Conservation (phyloP, 345 rosid genomes). For the Dipteronia dyeriana region DNA sequence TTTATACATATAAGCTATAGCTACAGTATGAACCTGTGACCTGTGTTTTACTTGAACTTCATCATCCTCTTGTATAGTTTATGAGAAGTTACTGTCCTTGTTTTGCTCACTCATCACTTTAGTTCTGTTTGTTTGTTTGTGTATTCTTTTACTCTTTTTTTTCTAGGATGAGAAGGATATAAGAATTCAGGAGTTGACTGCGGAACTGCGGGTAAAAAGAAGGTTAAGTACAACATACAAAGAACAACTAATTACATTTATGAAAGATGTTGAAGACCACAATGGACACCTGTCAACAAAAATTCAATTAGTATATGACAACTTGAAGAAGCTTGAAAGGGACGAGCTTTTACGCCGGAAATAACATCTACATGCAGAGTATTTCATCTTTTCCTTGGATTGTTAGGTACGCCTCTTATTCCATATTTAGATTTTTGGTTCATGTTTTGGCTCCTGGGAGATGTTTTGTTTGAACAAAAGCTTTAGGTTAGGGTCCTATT, state of each 20-base stretch:
- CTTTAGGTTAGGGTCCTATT: not conserved
- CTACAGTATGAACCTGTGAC: not conserved
- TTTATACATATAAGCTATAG: not conserved
- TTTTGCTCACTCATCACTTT: not conserved
- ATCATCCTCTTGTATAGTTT: not conserved
- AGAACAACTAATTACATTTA: slow-evolving; percentile 33
- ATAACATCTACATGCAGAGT: not conserved
- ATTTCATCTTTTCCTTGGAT: not conserved
- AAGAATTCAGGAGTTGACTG: slow-evolving; percentile 34
- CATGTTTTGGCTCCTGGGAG: not conserved
- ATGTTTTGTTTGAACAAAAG: not conserved
- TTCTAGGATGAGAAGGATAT: slow-evolving; percentile 37
- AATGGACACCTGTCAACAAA: slow-evolving; percentile 26
- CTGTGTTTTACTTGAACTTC: not conserved
- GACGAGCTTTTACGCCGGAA: slow-evolving; percentile 23
- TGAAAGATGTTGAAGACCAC: slow-evolving; percentile 36
- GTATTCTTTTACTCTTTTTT: not conserved
- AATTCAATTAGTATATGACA: slow-evolving; percentile 32
- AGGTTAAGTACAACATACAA: slow-evolving; percentile 29
- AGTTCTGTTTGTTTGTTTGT: not conserved
- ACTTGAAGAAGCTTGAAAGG: slow-evolving; percentile 33
- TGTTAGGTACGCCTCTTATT: not conserved
- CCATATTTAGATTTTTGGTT: not conserved
- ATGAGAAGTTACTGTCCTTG: not conserved
- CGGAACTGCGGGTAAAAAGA: slow-evolving; percentile 31